A percentile compares a stretch with the other conserved stretches of the same genome.
Evolutionary conservation across 306 rosid species (phyloP).

Genomic region (Casuarina glauca): DNA sequence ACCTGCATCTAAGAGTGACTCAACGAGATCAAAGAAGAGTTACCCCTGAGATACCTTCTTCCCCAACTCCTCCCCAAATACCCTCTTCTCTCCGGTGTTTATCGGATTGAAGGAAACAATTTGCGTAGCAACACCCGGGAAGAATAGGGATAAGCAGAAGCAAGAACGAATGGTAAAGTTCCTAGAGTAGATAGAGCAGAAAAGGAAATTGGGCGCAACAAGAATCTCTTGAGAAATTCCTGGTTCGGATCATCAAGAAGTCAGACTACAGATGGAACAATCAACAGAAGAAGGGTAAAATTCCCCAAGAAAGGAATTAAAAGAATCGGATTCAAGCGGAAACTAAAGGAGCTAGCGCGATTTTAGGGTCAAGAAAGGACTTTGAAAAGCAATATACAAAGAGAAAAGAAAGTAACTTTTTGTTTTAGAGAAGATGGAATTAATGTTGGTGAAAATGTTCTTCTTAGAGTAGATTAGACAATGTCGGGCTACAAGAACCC

Average conservation of each 20-base stretch:
- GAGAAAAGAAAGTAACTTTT: background rate
- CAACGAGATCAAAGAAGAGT: slow-evolving; percentile 11
- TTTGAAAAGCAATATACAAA: background rate
- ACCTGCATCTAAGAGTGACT: background rate
- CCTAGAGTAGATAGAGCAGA: background rate
- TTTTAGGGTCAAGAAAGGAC: background rate
- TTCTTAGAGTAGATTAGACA: too few species aligned
- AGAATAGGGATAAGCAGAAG: background rate
- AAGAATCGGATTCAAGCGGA: background rate
- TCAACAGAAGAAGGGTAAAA: background rate
- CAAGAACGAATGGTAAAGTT: background rate
- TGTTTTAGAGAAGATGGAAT: background rate
- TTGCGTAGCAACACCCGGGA: background rate
- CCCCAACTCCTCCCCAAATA: slow-evolving; percentile 1
- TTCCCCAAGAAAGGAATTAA: background rate
- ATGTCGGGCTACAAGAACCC: background rate
- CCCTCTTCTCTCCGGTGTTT: background rate
- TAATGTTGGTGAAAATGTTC: background rate
- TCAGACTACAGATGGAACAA: background rate
- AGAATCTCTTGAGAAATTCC: background rate
- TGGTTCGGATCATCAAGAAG: background rate
- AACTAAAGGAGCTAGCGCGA: background rate
- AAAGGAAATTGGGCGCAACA: background rate
- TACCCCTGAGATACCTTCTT: slow-evolving; percentile 10
- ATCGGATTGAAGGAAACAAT: background rate